These are phyloP conservation scores for Coniochaeta sp. DNA, from an alignment of 2,329 filamentous ascomycete species.

Conservation along the genomic window DNA sequence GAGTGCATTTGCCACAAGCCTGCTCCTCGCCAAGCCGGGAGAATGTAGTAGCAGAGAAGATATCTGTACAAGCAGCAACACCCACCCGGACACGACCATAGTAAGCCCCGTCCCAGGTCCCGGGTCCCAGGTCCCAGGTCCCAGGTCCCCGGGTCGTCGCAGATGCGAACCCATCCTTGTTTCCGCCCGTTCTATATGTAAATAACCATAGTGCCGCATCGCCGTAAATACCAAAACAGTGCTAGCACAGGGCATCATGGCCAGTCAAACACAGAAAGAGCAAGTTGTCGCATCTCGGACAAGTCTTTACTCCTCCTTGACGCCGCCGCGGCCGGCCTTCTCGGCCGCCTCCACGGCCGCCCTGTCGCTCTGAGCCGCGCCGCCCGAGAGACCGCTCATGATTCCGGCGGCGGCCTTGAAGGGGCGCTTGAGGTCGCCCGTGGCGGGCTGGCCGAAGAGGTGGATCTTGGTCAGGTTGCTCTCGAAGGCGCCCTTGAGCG, in stretches of 20 bases:
- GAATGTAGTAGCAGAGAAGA: not conserved
- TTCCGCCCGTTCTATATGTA: not conserved
- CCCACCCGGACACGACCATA: not conserved
- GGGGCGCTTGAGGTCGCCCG: slow-evolving; percentile 86
- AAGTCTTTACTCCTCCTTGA: slow-evolving; percentile 59
- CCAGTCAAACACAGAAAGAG: not conserved
- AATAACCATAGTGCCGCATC: not conserved
- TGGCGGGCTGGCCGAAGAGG: slow-evolving; percentile 77
- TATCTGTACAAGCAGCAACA: not conserved
- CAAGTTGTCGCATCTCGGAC: not conserved
- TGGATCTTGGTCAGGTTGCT: slow-evolving; percentile 95
- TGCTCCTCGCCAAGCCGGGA: not conserved
- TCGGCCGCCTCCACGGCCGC: slow-evolving; percentile 76
- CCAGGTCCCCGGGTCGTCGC: no score
- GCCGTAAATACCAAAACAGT: not conserved
- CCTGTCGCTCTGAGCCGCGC: slow-evolving; percentile 82
- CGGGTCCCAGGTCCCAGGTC: no score
- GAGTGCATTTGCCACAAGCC: not conserved
- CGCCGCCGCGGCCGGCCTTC: slow-evolving; percentile 64
- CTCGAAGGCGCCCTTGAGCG: slow-evolving; percentile 92
- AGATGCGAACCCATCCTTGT: not conserved
- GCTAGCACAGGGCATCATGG: not conserved
- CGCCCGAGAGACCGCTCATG: slow-evolving; percentile 69
- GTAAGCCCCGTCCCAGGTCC: not conserved
- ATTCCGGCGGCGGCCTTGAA: slow-evolving; percentile 85